phyloP scores from a whole-genome alignment of 2,329 filamentous ascomycete genomes.

The Exophiala viscosa region DNA sequence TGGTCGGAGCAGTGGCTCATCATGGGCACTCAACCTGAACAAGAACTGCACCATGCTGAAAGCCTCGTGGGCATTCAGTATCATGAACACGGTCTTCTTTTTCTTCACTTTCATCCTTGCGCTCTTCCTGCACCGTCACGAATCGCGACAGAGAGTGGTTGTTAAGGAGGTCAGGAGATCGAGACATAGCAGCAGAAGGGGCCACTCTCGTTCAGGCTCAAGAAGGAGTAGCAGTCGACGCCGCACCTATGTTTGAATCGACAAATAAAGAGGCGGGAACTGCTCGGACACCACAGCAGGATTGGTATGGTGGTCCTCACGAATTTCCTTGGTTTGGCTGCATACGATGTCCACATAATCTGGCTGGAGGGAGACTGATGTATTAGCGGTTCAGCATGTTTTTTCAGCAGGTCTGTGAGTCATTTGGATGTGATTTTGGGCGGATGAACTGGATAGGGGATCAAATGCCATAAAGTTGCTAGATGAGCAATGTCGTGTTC shows the following conservation, averaged over 20 bases:
- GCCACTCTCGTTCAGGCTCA: conserved; percentile 28
- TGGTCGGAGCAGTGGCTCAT: conserved; percentile 42
- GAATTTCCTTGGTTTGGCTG: conserved; percentile 14
- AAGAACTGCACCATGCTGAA: conserved; percentile 92
- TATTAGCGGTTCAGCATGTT: conserved; percentile 11
- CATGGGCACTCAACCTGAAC: conserved; percentile 54
- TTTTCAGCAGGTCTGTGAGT: background rate
- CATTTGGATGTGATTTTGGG: background rate
- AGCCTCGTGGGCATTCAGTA: conserved; percentile 80
- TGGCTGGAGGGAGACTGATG: background rate
- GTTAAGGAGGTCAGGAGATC: conserved; percentile 39
- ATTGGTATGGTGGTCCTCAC: conserved; percentile 2
- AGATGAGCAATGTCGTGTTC: too few species aligned
- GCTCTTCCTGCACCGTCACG: conserved; percentile 39
- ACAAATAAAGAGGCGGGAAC: background rate
- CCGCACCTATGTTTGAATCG: conserved; percentile 24
- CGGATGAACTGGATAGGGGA: too few species aligned
- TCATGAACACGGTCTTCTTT: conserved; percentile 83
- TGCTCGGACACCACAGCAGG: background rate
- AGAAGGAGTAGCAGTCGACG: conserved; percentile 28
- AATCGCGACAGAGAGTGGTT: conserved; percentile 29
- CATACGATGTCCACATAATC: background rate
- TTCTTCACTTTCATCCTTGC: conserved; percentile 72
- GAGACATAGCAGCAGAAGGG: conserved; percentile 31
- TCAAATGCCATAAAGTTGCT: too few species aligned